Evolutionary conservation across 78 protist species (phyloP).

Genomic region (Anaeramoeba ignava): DNA sequence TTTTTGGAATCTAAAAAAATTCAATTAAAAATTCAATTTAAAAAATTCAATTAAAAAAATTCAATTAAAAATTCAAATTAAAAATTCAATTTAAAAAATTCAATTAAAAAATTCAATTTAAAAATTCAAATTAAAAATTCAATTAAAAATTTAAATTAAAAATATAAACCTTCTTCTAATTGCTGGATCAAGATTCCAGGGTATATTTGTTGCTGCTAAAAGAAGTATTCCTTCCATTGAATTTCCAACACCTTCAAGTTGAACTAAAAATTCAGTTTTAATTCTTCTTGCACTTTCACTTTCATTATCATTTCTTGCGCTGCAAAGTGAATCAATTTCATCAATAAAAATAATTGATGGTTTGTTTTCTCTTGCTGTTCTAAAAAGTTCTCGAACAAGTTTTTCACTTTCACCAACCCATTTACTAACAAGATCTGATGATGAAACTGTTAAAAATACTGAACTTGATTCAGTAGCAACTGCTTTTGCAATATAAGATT

Average conservation of each 20-base stretch:
- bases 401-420: conserved; percentile 94
- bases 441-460: conserved; percentile 82
- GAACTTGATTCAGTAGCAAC: conserved; percentile 92
- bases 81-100: too few species aligned
- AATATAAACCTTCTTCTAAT: conserved; percentile 65
- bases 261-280: conserved; percentile 94
- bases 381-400: conserved; percentile 81
- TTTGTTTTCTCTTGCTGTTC: conserved; percentile 72
- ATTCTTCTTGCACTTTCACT: conserved; percentile 79
- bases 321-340: conserved; percentile 88
- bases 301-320: conserved; percentile 73
- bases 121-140: too few species aligned
- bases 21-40: too few species aligned
- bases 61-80: too few species aligned
- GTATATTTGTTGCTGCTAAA: conserved; percentile 96
- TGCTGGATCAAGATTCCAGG: conserved; percentile 95
- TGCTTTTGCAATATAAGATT: conserved; percentile 91
- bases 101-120: too few species aligned
- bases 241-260: conserved; percentile 81
- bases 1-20: too few species aligned
- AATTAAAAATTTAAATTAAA: too few species aligned
- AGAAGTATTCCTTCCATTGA: conserved; percentile 79
- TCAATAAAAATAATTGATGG: conserved; percentile 94
- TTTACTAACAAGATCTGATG: conserved; percentile 83
- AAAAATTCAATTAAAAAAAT: too few species aligned